Conservation (phyloP, 2,329 filamentous ascomycete genomes). For the Verticillium nubilum region DNA sequence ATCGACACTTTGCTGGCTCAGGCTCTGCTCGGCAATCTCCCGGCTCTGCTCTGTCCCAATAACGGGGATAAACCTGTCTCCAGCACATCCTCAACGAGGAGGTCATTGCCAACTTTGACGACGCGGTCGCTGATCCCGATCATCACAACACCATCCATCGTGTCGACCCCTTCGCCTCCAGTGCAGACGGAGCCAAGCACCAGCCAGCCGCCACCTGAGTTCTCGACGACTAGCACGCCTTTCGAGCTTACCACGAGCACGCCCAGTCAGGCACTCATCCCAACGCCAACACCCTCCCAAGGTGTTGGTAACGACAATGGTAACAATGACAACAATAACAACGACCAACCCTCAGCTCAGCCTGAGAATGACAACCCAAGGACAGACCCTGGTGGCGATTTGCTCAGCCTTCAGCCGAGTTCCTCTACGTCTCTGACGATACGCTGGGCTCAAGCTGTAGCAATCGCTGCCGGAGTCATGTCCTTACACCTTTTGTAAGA, state of each 20-base stretch:
- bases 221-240: not conserved
- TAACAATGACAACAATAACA: not conserved
- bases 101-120: not conserved
- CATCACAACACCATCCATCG: not conserved
- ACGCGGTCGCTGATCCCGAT: not conserved
- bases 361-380: not conserved
- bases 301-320: not conserved
- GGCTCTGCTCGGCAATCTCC: slow-evolving; percentile 28
- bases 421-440: not conserved
- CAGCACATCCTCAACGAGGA: not conserved
- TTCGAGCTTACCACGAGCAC: not conserved
- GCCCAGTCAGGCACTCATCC: not conserved
- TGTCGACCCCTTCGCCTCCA: not conserved
- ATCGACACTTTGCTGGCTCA: slow-evolving; percentile 28
- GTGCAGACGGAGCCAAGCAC: not conserved
- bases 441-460: not conserved
- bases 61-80: not conserved
- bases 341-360: not conserved
- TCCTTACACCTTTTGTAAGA: not conserved
- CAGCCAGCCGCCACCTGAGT: not conserved
- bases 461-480: not conserved
- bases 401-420: not conserved
- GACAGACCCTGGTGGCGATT: not conserved
- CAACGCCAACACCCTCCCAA: not conserved
- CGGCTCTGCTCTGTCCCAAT: slow-evolving; percentile 26